These are phyloP conservation scores for Croton laevigatus DNA, from an alignment of 441 rosid species.

Conservation along the genomic window DNA sequence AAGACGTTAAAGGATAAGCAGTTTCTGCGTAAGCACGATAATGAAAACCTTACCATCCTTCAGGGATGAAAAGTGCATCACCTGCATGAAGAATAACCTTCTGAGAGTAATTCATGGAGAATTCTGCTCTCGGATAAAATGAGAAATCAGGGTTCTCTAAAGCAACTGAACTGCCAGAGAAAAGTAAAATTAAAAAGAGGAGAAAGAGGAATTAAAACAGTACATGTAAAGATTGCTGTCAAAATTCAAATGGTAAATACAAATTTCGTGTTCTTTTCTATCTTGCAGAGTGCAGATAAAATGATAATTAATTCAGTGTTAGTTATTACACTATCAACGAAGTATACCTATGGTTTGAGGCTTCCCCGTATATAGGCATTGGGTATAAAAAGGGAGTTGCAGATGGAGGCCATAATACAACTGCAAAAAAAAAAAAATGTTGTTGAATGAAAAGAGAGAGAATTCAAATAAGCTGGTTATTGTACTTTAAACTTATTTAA, in stretches of 20 bases:
- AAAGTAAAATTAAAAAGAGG: conserved; percentile 13
- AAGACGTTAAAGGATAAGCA: not conserved
- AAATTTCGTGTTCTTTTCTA: too few species aligned
- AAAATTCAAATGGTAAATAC: not conserved
- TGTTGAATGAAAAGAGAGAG: not conserved
- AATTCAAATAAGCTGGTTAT: not conserved
- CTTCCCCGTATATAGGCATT: conserved; percentile 87
- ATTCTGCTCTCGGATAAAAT: conserved; percentile 68
- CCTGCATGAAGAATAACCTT: conserved; percentile 70
- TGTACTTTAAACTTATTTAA: not conserved
- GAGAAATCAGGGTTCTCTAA: conserved; percentile 66
- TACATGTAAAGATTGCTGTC: not conserved
- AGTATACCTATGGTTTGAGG: conserved; percentile 88
- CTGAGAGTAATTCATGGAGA: conserved; percentile 51
- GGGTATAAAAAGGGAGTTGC: conserved; percentile 82
- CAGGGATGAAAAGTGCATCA: conserved; percentile 97
- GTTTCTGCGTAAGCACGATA: conserved; percentile 8
- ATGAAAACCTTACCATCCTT: conserved; percentile 78
- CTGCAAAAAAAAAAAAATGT: conserved; percentile 38
- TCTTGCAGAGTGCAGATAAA: too few species aligned
- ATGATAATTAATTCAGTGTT: not conserved
- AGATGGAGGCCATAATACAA: conserved; percentile 82
- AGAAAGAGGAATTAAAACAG: conserved; percentile 5
- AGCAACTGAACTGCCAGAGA: conserved; percentile 59
- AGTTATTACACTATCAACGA: conserved; percentile 10